Conservation (phyloP, 768 basidiomycete genomes). For the Glaciozyma antarctica region DNA sequence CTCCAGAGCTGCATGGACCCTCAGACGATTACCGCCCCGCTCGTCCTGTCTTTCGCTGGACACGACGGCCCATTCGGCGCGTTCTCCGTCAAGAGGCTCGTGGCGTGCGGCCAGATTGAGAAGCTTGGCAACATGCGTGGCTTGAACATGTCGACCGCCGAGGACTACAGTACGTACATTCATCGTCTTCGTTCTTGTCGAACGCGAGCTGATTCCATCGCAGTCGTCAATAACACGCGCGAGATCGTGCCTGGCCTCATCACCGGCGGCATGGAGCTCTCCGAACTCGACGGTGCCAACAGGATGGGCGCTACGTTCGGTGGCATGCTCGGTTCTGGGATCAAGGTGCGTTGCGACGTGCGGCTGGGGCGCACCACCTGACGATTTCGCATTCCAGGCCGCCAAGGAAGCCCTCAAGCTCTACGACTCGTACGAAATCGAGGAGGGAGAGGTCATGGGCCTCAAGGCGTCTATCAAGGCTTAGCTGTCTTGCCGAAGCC, state of each 20-base stretch:
- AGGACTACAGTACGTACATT: slow-evolving; percentile 48
- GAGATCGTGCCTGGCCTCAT: slow-evolving; percentile 59
- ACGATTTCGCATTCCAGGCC: slow-evolving; percentile 37
- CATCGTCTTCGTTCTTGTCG: not conserved
- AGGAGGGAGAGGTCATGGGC: slow-evolving; percentile 52
- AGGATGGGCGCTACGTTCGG: slow-evolving; percentile 71
- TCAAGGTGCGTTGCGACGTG: slow-evolving; percentile 41
- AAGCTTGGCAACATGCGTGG: slow-evolving; percentile 71
- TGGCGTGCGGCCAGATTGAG: slow-evolving; percentile 59
- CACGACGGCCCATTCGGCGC: slow-evolving; percentile 63
- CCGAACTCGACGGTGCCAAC: slow-evolving; percentile 69
- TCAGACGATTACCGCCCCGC: slow-evolving; percentile 69
- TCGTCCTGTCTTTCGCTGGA: slow-evolving; percentile 62
- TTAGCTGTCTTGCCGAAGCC: too few relatives aligned
- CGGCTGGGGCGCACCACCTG: too few relatives aligned
- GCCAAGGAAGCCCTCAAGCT: slow-evolving; percentile 56
- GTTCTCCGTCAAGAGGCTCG: slow-evolving; percentile 68
- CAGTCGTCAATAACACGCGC: slow-evolving; percentile 44
- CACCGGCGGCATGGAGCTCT: slow-evolving; percentile 63
- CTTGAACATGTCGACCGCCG: slow-evolving; percentile 71
- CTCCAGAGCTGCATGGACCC: slow-evolving; percentile 45
- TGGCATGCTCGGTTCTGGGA: slow-evolving; percentile 67
- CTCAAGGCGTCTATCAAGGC: not conserved
- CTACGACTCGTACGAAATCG: slow-evolving; percentile 47
- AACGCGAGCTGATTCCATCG: not conserved